Base-by-base conservation (phyloP, 176 grass and related monocot species). In the Rhynchospora pubera region DNA sequence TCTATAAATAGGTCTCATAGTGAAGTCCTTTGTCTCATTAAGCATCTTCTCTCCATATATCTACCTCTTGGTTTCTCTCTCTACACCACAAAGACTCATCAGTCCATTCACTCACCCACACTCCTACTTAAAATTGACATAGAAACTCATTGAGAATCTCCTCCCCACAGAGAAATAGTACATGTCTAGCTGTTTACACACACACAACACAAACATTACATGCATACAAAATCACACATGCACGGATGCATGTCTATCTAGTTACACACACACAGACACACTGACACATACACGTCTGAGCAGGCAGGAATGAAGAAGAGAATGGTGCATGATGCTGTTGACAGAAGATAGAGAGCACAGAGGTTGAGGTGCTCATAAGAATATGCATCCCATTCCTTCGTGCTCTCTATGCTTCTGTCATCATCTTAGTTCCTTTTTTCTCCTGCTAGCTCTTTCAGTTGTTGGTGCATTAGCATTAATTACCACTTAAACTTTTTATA, bases 341-440 rank as follows among this genome's bases (percentile, higher is more conserved):
- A 89, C 88, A 89, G 88, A 89, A 89, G 88, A 89, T 89, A 89
- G 88, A 89, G 88, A 89, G 88, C 88, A 89, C 88, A 83, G 84
- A 89, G 70, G 84, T 55, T 80, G 84, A 79, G 69, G 18, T 89
- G 87, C 87, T 74, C 69, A 26, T 61, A 79, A 7, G 6, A 3
- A 9, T 2, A n/a, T 32, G 88, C 88, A 86, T 79, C 88, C 68
- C 79, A 72, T 55, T 83, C 80, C 88, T 89, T 89, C 78, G 84
- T 86, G 88, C 88, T 89, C 88, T 89, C 88, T 89, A 89, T 89
- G 88, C 88, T 89, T 89, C 88, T 86, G 88, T 89, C 88, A 89
- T 89, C 88, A 89, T 63, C 88, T 28, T 55, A 16, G 23, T 43
- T 70, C 9, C 21, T 55, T 84, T 18, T 39, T 1, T 11, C 16